Conservation (phyloP, 768 basidiomycete species). For the Tylopilus cervinicoccineus region DNA sequence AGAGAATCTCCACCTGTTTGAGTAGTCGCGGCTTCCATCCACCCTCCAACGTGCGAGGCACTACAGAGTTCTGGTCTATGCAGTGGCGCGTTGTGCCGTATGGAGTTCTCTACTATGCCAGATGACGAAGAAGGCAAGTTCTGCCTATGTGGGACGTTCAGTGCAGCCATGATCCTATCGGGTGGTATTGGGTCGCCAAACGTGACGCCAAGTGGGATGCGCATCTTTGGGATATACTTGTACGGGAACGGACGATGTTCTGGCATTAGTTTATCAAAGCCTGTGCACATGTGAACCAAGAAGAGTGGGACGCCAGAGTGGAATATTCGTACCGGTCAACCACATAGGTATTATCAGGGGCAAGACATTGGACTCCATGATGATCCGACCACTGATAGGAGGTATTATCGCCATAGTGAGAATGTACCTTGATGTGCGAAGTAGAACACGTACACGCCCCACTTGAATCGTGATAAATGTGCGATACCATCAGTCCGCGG, state of each 20-base stretch:
- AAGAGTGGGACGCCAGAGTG: neutral
- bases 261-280: conserved; percentile 89
- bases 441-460: conserved; percentile 77
- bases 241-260: conserved; percentile 74
- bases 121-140: neutral
- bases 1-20: conserved; percentile 5
- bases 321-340: conserved; percentile 60
- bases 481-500: conserved; percentile 39
- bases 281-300: conserved; percentile 28
- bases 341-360: conserved; percentile 91
- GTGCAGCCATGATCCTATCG: conserved; percentile 30
- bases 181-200: conserved; percentile 72
- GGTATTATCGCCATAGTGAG: neutral
- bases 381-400: conserved; percentile 64
- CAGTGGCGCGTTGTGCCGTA: neutral
- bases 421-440: neutral
- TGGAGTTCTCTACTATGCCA: neutral
- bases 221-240: conserved; percentile 63
- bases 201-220: conserved; percentile 65
- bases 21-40: conserved; percentile 11
- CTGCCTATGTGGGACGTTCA: conserved; percentile 9
- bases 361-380: conserved; percentile 62
- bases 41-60: conserved; percentile 1
- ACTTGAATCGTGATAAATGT: conserved; percentile 78
- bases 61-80: neutral